A percentile compares a stretch with the other conserved stretches of the same genome.
Conservation (phyloP, 2,329 filamentous ascomycete species). For the Phyllachora maydis region DNA sequence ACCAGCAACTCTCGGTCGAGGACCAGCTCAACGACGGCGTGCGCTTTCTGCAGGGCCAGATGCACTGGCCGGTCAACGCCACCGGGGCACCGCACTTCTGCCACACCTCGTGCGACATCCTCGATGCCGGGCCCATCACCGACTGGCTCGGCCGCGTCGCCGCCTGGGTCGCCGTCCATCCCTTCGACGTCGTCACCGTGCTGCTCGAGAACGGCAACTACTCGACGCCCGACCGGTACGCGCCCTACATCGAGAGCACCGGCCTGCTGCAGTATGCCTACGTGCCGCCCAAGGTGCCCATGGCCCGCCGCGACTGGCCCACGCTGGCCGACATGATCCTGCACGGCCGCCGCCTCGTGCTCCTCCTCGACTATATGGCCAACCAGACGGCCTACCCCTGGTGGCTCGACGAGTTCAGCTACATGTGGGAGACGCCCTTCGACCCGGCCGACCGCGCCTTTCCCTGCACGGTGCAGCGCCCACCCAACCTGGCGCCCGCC, state of each 20-base stretch:
- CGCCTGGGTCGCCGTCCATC: constrained; percentile 54
- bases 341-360: constrained; percentile 45
- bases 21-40: constrained; percentile 62
- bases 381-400: constrained; percentile 64
- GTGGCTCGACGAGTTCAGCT: constrained; percentile 70
- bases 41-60: constrained; percentile 41
- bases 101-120: constrained; percentile 63
- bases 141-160: constrained; percentile 49
- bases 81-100: constrained; percentile 53
- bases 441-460: constrained; percentile 44
- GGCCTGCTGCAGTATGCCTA: constrained; percentile 59
- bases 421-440: constrained; percentile 85
- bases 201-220: constrained; percentile 71
- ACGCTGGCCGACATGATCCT: constrained; percentile 62
- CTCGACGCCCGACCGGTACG: constrained; percentile 41
- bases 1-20: constrained; percentile 48
- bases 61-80: constrained; percentile 31
- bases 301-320: constrained; percentile 62
- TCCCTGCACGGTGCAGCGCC: constrained; percentile 61
- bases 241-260: constrained; percentile 44
- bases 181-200: constrained; percentile 75
- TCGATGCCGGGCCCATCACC: constrained; percentile 62
- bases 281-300: constrained; percentile 46
- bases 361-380: constrained; percentile 73
- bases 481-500: constrained; percentile 36